These are phyloP conservation scores for Tricholoma sp. DNA, from an alignment of 768 basidiomycete genomes.

Conservation along the genomic window DNA sequence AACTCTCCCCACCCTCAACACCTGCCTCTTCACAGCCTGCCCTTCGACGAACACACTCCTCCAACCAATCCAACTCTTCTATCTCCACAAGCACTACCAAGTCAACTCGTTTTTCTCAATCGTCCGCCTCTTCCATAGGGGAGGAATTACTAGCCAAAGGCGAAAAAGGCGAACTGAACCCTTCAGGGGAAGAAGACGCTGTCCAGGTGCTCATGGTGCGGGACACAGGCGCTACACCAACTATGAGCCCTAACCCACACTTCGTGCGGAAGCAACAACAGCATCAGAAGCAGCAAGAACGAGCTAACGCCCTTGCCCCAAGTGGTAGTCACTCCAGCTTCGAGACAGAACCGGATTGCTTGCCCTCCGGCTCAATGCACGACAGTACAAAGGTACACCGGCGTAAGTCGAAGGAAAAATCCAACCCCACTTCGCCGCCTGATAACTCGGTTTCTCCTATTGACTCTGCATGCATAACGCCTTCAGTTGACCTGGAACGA, in stretches of 20 bases:
- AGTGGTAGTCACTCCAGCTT: slow-evolving; percentile 1
- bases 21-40: slow-evolving; percentile 4
- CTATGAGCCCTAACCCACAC: slow-evolving; percentile 44
- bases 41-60: slow-evolving; percentile 8
- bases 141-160: slow-evolving; percentile 22
- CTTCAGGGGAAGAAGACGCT: slow-evolving; percentile 15
- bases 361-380: slow-evolving; percentile 6
- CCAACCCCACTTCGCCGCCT: background rate
- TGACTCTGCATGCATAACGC: slow-evolving; percentile 6
- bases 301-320: background rate
- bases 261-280: slow-evolving; percentile 27
- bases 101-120: slow-evolving; percentile 38
- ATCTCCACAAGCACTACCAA: slow-evolving; percentile 15
- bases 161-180: slow-evolving; percentile 7
- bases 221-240: slow-evolving; percentile 46
- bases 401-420: slow-evolving; percentile 19
- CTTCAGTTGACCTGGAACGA: slow-evolving; percentile 7
- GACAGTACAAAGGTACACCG: slow-evolving; percentile 14
- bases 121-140: slow-evolving; percentile 40
- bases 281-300: slow-evolving; percentile 16
- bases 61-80: slow-evolving; percentile 10
- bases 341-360: slow-evolving; percentile 5
- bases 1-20: slow-evolving; percentile 19
- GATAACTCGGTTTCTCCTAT: background rate
- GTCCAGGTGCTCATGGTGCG: slow-evolving; percentile 36